phyloP scores from a whole-genome alignment of 2,329 filamentous ascomycete species.

The Aspergillus transmontanensis region DNA sequence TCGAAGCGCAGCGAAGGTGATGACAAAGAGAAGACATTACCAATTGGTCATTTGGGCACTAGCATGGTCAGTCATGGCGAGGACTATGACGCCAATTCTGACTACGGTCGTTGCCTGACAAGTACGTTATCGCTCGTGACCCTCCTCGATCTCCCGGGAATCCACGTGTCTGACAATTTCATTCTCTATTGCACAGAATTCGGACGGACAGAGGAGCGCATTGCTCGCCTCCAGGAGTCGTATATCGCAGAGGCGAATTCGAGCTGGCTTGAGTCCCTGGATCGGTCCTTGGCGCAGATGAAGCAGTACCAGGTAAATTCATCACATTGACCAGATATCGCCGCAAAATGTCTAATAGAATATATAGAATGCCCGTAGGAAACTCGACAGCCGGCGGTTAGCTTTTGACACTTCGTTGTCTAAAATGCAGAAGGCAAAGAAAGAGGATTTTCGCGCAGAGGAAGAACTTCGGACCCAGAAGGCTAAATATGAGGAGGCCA shows the following conservation, averaged over 20 bases:
- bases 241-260: constrained; percentile 77
- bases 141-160: background rate
- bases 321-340: background rate
- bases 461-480: constrained; percentile 90
- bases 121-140: constrained; percentile 50
- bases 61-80: constrained; percentile 88
- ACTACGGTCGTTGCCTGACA: constrained; percentile 84
- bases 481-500: constrained; percentile 94
- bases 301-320: constrained; percentile 87
- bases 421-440: constrained; percentile 92
- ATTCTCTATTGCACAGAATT: constrained; percentile 55
- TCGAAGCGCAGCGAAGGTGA: constrained; percentile 82
- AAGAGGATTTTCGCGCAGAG: constrained; percentile 89
- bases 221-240: constrained; percentile 81
- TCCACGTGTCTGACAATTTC: background rate
- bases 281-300: constrained; percentile 89
- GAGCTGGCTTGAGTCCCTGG: constrained; percentile 88
- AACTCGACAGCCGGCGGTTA: constrained; percentile 84
- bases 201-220: constrained; percentile 83
- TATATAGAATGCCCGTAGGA: constrained; percentile 75
- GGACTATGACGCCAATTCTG: constrained; percentile 87
- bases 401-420: constrained; percentile 87
- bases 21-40: constrained; percentile 84
- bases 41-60: constrained; percentile 76
- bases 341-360: constrained; percentile 13